Base-by-base conservation (phyloP, 495 filamentous ascomycete genomes). In the Pyrenopolyporus hunteri region DNA sequence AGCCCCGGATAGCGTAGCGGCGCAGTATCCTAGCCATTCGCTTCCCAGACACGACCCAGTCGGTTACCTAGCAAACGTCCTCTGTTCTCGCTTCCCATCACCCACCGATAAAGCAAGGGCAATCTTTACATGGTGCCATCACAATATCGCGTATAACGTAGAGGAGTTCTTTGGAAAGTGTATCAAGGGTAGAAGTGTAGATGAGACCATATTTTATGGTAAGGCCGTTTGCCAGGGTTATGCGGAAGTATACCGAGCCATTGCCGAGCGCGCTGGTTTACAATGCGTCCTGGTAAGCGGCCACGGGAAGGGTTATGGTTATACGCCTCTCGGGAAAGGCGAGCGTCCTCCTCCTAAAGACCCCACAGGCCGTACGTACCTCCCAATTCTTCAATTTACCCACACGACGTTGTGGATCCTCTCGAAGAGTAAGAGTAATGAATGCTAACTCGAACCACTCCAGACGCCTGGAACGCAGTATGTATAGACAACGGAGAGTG, bases 111-210 rank as follows among this genome's bases (percentile, higher is more conserved):
- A 96, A 74, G 93, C 94, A 8, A 84, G 94, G 11, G 89, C 82
- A 6, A 88, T 98, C 55, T 98, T 98, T 72, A 90, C 91, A 6
- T 98, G 93, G 94, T 82, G 91, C 40, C 94, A 98, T 73, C 88
- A 98, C 73, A 98, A 97, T 67, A 85, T 98, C 57, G 77, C 78
- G 39, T 98, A 98, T 74, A 89, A 98, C 71, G 80, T 83, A 4
- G 75, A 84, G 29, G 80, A 84, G 35, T 94, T 97, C 78, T 92
- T 93, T 70, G 83, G 81, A 54, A 80, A 85, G 36, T 83, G 73
- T 49, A 78, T 95, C 29, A 65, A 70, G 57, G 78, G 84, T n/a
- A 83, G 83, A 20, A 89, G 86, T 4, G 86, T 91, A 0, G 79
- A 79, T 3, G 81, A 83, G 23, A 89, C 87, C 0, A 80, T 97